Conservation (phyloP, 2,329 filamentous ascomycete species). For the Xylaria sp. region DNA sequence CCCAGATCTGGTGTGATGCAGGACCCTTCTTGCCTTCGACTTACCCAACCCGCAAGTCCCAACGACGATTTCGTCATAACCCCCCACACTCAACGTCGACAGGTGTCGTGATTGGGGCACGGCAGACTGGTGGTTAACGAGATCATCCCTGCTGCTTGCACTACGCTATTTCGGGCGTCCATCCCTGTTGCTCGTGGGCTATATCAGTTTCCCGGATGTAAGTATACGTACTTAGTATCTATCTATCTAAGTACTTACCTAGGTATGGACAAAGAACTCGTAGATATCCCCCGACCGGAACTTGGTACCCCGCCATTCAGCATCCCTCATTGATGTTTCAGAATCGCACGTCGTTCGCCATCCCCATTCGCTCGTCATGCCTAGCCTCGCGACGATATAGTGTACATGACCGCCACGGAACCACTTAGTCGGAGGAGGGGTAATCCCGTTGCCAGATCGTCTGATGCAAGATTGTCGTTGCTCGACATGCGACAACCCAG, state of each 20-base stretch:
- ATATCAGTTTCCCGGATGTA: neutral
- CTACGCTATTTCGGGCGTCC: conserved; percentile 3
- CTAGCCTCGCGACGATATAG: neutral
- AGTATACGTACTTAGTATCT: neutral
- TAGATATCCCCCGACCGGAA: neutral
- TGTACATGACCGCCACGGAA: neutral
- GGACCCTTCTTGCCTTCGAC: conserved; percentile 27
- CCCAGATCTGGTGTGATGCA: conserved; percentile 24
- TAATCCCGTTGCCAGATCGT: conserved; percentile 6
- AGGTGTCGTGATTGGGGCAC: conserved; percentile 6
- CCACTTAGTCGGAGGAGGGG: conserved; percentile 10
- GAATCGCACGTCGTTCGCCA: neutral
- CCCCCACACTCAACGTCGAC: no score
- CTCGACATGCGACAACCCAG: neutral
- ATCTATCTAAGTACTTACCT: neutral
- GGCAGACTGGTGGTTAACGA: neutral
- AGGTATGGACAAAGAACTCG: no score
- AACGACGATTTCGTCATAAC: conserved; percentile 26
- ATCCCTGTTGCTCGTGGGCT: neutral
- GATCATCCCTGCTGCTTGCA: no score
- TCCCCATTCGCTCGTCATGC: conserved; percentile 4
- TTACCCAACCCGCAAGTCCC: conserved; percentile 24
- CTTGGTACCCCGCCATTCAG: conserved; percentile 26
- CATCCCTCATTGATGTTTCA: conserved; percentile 22
- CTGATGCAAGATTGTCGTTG: conserved; percentile 5